Evolutionary conservation across 345 rosid species (phyloP), one percentile per base, ranked within the genome.

Genomic region (Populus ilicifolia): DNA sequence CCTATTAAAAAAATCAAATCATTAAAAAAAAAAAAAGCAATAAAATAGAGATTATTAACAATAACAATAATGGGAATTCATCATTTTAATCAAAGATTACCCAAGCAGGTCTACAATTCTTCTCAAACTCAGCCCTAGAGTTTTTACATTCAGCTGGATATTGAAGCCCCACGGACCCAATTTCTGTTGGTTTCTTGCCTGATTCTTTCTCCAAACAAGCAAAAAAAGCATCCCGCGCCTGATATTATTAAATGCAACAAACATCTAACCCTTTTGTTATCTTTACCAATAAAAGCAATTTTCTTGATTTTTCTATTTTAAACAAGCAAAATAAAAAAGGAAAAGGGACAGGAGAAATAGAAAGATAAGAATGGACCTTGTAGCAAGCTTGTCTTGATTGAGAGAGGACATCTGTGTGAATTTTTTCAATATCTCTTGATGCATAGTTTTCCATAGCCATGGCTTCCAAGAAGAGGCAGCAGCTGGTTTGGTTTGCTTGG

Each of bases 211-310:
- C 97, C 29, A 90, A 43, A 43, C 98, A 95, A 1, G 89, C 67
- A 82, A 89, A 93, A 74, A 95, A 93, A 16, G 91, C 90, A 75
- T 93, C 97, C 3, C 94, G 93, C 6, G 93, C 91, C 98, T 93
- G 73, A 18, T 8, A 33, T 18, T 25, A 48, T 17, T 8, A 79
- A 80, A 21, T 4, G 17, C 12, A 70, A 30, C 3, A 61, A 70
- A 13, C 1, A 30, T 11, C 46, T 43, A 63, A 52, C 21, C 23
- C 18, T 52, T 50, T 20, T 20, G 21, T 20, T 52, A 5, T 52
- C 8, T 20, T 52, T 20, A 52, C 10, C n/a, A 52, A 52, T 3
- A 52, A 2, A 52, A 6, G n/a, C 59, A 18, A 2, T 52, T 20
- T 4, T 44, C 16, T 44, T 1, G 25, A 59, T 54, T n/a, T 13